phyloP scores from a whole-genome alignment of 1,139 yeast species.

The Yamadazyma sp. region DNA sequence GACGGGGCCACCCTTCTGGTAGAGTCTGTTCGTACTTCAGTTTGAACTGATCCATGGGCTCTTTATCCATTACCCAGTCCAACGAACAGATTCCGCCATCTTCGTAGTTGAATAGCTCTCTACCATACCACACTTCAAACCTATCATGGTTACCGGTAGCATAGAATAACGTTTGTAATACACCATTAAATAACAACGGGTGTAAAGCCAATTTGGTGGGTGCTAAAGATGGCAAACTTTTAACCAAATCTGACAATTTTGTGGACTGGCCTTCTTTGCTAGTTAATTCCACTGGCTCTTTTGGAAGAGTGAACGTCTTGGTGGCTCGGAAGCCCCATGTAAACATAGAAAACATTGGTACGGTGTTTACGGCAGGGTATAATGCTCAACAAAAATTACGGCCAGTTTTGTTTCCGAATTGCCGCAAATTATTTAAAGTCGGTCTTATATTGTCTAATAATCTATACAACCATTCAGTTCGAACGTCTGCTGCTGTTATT shows the following conservation, averaged over 20 bases:
- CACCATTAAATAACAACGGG: conserved; percentile 70
- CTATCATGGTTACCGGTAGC: conserved; percentile 52
- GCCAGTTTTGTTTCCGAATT: no score
- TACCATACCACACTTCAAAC: conserved; percentile 70
- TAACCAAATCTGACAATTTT: conserved; percentile 24
- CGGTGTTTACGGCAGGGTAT: no score
- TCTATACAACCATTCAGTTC: no score
- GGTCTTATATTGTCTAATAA: no score
- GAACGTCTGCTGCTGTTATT: no score
- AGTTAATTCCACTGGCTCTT: conserved; percentile 20
- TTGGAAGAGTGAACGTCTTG: conserved; percentile 27
- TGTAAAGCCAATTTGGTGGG: conserved; percentile 51
- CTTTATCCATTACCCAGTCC: conserved; percentile 70
- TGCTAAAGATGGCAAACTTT: conserved; percentile 26
- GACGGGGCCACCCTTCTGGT: conserved; percentile 68
- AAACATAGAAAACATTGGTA: conserved; percentile 17
- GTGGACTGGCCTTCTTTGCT: conserved; percentile 16
- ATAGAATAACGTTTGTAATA: conserved; percentile 71
- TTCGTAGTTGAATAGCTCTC: conserved; percentile 60
- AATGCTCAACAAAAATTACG: background rate
- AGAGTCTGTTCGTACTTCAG: conserved; percentile 52
- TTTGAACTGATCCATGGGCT: conserved; percentile 47
- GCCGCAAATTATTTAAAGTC: no score
- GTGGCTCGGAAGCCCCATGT: conserved; percentile 44
- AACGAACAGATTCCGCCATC: conserved; percentile 73